phyloP scores from a whole-genome alignment of 2,329 filamentous ascomycete genomes.

The Elsinoe australis region DNA sequence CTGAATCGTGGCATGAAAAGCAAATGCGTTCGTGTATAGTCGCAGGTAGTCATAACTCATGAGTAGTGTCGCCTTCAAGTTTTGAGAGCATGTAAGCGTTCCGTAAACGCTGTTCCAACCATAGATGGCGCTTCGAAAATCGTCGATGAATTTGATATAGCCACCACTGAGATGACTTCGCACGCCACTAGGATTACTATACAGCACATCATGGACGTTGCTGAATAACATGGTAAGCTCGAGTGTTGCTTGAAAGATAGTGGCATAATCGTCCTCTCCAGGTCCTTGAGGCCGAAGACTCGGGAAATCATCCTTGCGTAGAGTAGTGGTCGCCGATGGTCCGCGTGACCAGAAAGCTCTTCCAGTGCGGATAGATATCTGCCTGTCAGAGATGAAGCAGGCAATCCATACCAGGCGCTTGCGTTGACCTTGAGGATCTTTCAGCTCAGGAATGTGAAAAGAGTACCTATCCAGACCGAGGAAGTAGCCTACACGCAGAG shows the following conservation, averaged over 20 bases:
- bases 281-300: slow-evolving; percentile 52
- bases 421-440: slow-evolving; percentile 52
- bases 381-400: slow-evolving; percentile 59
- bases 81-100: slow-evolving; percentile 55
- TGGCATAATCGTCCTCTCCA: slow-evolving; percentile 58
- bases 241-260: slow-evolving; percentile 62
- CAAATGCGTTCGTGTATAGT: slow-evolving; percentile 67
- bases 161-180: slow-evolving; percentile 63
- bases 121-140: slow-evolving; percentile 60
- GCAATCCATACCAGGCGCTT: slow-evolving; percentile 62
- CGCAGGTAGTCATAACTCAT: slow-evolving; percentile 66
- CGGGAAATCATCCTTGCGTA: slow-evolving; percentile 60
- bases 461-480: slow-evolving; percentile 62
- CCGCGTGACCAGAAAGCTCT: slow-evolving; percentile 68
- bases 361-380: slow-evolving; percentile 63
- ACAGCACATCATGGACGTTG: slow-evolving; percentile 66
- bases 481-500: slow-evolving; percentile 62
- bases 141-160: slow-evolving; percentile 62
- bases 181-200: slow-evolving; percentile 62
- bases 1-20: slow-evolving; percentile 61
- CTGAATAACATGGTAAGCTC: slow-evolving; percentile 65
- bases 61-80: slow-evolving; percentile 59
- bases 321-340: slow-evolving; percentile 57
- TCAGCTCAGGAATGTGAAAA: slow-evolving; percentile 54
- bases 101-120: slow-evolving; percentile 67